Percentiles rank a stretch among this genome's conserved stretches.
Evolutionary conservation across 2,329 filamentous ascomycete genomes (phyloP).

Genomic region (Fusarium brevicatenulatum): DNA sequence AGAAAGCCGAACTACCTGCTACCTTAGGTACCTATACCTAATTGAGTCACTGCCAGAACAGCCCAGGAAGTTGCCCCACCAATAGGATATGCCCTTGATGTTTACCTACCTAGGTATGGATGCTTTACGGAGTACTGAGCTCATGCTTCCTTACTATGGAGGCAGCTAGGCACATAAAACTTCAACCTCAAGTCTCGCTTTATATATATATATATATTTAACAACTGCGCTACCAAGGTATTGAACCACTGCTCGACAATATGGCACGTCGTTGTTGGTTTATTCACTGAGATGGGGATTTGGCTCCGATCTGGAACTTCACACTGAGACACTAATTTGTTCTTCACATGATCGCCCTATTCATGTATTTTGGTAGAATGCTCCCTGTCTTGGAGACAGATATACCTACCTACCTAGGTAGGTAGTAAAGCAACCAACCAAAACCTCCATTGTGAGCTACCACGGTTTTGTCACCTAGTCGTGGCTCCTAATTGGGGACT

Average conservation of each 20-base stretch:
- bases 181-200: slow-evolving; percentile 2
- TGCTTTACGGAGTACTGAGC: not conserved
- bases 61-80: slow-evolving; percentile 15
- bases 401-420: not conserved
- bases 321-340: not conserved
- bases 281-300: not conserved
- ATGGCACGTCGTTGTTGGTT: slow-evolving; percentile 20
- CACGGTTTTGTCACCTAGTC: not conserved
- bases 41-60: not conserved
- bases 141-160: not conserved
- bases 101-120: not conserved
- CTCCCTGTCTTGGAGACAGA: not conserved
- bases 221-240: not conserved
- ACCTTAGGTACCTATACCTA: not conserved
- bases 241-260: not conserved
- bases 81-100: slow-evolving; percentile 8
- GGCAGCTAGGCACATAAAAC: not conserved
- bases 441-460: not conserved
- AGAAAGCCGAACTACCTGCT: not conserved
- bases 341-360: not conserved
- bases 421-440: not conserved
- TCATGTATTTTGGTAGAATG: not conserved
- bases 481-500: not conserved
- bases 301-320: not conserved
- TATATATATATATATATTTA: too few species aligned